Percentiles rank a stretch among this genome's conserved stretches.
phyloP scores from a whole-genome alignment of 805 yeast species.

The Clavispora phyllophila region DNA sequence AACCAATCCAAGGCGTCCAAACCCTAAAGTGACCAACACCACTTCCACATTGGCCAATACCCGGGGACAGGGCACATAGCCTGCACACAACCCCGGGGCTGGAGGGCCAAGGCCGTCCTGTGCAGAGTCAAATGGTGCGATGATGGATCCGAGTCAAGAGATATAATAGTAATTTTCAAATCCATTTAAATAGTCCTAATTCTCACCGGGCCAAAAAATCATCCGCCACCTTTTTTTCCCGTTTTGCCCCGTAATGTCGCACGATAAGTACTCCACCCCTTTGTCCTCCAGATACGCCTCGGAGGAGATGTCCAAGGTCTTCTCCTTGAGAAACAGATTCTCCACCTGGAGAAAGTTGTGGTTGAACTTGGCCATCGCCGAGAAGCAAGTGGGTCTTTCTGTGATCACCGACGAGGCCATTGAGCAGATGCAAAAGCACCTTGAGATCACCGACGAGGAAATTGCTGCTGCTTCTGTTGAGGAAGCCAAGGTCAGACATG shows the following conservation, averaged over 20 bases:
- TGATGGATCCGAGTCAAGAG: conserved; percentile 5
- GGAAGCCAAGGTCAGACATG: conserved; percentile 98
- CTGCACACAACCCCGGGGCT: neutral
- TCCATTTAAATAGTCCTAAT: neutral
- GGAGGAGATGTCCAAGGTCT: conserved; percentile 91
- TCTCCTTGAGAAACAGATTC: conserved; percentile 89
- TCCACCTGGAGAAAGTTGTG: conserved; percentile 98
- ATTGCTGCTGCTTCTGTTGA: conserved; percentile 83
- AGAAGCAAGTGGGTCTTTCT: conserved; percentile 79
- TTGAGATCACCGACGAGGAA: conserved; percentile 87
- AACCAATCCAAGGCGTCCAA: too few species aligned
- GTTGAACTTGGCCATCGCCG: conserved; percentile 94
- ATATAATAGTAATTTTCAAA: neutral
- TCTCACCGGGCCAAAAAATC: neutral
- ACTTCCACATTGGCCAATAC: too few species aligned
- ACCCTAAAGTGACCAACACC: too few species aligned
- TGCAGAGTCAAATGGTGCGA: neutral
- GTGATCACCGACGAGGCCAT: conserved; percentile 90
- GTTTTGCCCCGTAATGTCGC: conserved; percentile 21
- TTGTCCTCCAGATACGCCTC: conserved; percentile 96
- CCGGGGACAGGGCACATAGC: too few species aligned
- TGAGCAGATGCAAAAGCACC: conserved; percentile 72
- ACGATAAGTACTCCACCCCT: conserved; percentile 86
- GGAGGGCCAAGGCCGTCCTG: neutral
- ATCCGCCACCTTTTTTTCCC: neutral